phyloP scores from a whole-genome alignment of 129 eudicot species.

The Pseudognaphalium luteoalbum region DNA sequence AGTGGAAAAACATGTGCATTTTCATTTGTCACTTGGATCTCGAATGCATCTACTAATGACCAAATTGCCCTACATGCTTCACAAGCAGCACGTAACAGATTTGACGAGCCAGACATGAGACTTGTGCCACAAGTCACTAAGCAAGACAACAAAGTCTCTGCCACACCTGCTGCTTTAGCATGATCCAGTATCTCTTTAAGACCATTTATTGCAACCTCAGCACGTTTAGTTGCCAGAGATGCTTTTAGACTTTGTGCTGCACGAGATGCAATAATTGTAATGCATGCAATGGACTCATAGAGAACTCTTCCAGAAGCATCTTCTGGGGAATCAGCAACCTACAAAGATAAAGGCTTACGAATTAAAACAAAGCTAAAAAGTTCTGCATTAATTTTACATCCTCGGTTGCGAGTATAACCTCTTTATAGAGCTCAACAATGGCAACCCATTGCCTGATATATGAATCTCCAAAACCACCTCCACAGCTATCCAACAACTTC shows the following conservation, averaged over 20 bases:
- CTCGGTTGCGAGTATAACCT: constrained; percentile 50
- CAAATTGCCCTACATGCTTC: constrained; percentile 92
- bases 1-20: constrained; percentile 59
- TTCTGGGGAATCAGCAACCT: constrained; percentile 59
- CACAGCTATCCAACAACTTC: constrained; percentile 59
- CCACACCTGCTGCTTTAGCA: constrained; percentile 61
- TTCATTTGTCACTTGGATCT: constrained; percentile 49
- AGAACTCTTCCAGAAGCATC: constrained; percentile 76
- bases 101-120: constrained; percentile 79
- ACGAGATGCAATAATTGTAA: constrained; percentile 66
- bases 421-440: constrained; percentile 61
- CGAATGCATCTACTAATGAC: constrained; percentile 78
- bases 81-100: constrained; percentile 77
- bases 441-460: constrained; percentile 78
- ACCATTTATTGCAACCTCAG: constrained; percentile 43
- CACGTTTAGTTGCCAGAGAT: constrained; percentile 41
- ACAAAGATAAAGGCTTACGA: constrained; percentile 19
- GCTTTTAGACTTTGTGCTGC: constrained; percentile 66
- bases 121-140: constrained; percentile 77
- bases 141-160: constrained; percentile 60
- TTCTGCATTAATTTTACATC: constrained; percentile 11
- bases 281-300: constrained; percentile 71
- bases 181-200: constrained; percentile 72
- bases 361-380: constrained; percentile 20
- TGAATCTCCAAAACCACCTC: constrained; percentile 60